Evolutionary conservation across 1,284 basidiomycete species (phyloP).

Genomic region (Ganoderma sinense): DNA sequence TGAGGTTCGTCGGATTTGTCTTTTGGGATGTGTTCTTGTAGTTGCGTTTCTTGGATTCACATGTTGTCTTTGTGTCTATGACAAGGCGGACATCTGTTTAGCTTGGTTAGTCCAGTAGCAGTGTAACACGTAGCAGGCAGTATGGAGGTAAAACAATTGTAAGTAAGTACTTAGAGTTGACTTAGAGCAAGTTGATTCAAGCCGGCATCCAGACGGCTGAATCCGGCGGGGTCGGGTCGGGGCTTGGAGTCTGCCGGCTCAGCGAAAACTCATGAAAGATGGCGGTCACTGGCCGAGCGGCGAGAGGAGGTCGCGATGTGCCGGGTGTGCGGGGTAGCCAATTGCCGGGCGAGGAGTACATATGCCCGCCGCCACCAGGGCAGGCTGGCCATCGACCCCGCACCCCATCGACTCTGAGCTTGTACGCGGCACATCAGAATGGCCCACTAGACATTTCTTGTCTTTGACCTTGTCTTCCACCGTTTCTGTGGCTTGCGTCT

Average conservation of each 20-base stretch:
- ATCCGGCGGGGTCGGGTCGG: slow-evolving; percentile 8
- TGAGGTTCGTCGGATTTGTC: neutral
- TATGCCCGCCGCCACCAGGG: slow-evolving; percentile 4
- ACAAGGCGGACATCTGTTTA: neutral
- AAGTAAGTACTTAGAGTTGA: too few relatives aligned
- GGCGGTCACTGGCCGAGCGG: neutral
- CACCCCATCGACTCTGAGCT: neutral
- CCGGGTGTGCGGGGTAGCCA: slow-evolving; percentile 29
- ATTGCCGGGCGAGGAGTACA: slow-evolving; percentile 27
- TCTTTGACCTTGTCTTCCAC: neutral
- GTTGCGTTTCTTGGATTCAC: neutral
- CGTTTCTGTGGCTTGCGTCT: neutral
- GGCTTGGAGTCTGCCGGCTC: slow-evolving; percentile 2
- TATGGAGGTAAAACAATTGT: too few relatives aligned
- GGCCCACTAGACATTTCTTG: neutral
- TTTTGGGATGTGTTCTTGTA: neutral
- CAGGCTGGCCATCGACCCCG: neutral
- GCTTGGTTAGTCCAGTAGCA: neutral
- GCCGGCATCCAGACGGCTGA: neutral
- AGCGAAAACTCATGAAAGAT: slow-evolving; percentile 25
- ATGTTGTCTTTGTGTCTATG: neutral
- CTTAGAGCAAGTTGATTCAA: neutral
- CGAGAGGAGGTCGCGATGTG: slow-evolving; percentile 3
- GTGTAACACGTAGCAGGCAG: too few relatives aligned
- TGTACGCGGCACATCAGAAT: neutral